A percentile compares a stretch with the other conserved stretches of the same genome.
phyloP scores from a whole-genome alignment of 2,329 filamentous ascomycete species.

The Trichoderma pleuroti region DNA sequence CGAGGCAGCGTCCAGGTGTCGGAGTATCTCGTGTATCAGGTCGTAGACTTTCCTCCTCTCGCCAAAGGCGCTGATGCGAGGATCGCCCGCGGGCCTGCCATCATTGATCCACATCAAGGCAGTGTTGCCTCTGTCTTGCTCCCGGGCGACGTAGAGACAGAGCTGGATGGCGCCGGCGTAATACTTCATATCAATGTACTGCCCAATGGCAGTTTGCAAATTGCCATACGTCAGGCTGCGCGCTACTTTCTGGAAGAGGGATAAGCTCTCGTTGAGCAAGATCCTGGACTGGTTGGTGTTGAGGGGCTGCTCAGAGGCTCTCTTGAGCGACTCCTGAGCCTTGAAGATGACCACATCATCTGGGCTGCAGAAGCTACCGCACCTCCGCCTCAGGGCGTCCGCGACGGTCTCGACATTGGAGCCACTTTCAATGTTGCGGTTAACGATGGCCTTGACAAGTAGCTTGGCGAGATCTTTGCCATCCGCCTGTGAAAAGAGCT shows the following conservation, averaged over 20 bases:
- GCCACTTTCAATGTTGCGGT: slow-evolving; percentile 93
- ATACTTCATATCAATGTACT: slow-evolving; percentile 80
- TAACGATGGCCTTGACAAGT: slow-evolving; percentile 95
- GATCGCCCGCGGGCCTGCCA: slow-evolving; percentile 67
- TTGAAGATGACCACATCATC: slow-evolving; percentile 99
- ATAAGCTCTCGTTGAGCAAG: slow-evolving; percentile 82
- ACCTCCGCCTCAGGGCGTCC: slow-evolving; percentile 85
- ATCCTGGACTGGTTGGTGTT: slow-evolving; percentile 74
- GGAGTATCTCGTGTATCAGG: slow-evolving; percentile 78
- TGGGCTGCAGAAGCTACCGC: slow-evolving; percentile 94
- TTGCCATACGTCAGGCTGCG: slow-evolving; percentile 77
- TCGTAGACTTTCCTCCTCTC: slow-evolving; percentile 77
- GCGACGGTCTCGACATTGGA: slow-evolving; percentile 97
- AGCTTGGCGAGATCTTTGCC: slow-evolving; percentile 91
- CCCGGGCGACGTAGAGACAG: slow-evolving; percentile 75
- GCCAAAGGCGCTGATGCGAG: slow-evolving; percentile 63
- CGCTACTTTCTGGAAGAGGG: slow-evolving; percentile 85
- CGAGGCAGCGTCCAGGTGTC: slow-evolving; percentile 69
- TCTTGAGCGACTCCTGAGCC: slow-evolving; percentile 89
- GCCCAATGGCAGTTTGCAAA: slow-evolving; percentile 70
- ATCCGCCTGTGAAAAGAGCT: slow-evolving; percentile 72
- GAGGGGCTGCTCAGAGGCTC: slow-evolving; percentile 72
- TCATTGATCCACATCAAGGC: slow-evolving; percentile 87
- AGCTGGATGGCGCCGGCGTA: slow-evolving; percentile 91
- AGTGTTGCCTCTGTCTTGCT: slow-evolving; percentile 81